Percentiles rank a stretch among this genome's conserved stretches.
These are phyloP conservation scores for Candida odintsovae DNA, from an alignment of 805 yeast species.

Conservation along the genomic window DNA sequence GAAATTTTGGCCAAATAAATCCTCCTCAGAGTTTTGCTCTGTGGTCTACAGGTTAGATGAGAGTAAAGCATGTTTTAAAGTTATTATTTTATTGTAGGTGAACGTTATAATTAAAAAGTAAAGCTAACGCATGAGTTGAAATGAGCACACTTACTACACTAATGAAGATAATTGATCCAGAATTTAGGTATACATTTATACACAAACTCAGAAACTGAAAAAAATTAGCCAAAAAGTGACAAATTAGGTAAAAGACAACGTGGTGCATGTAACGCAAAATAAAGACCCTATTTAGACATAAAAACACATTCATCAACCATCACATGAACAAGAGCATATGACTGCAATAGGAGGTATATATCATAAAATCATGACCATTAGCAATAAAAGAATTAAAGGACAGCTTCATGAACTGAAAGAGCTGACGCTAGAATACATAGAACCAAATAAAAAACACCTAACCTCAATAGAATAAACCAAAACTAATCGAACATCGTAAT, in stretches of 20 bases:
- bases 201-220: too few relatives aligned
- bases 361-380: neutral
- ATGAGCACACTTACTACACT: too few relatives aligned
- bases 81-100: neutral
- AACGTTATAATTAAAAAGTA: too few relatives aligned
- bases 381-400: neutral
- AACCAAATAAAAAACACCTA: neutral
- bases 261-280: neutral
- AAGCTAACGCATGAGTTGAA: too few relatives aligned
- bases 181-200: too few relatives aligned
- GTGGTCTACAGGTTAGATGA: neutral
- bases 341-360: too few relatives aligned
- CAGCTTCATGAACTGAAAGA: neutral
- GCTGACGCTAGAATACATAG: neutral
- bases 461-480: neutral
- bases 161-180: too few relatives aligned
- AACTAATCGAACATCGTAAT: neutral
- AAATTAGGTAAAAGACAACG: neutral
- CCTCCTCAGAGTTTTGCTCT: too few relatives aligned
- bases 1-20: slow-evolving; percentile 1
- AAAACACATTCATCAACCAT: neutral
- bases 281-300: neutral
- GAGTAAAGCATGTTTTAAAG: neutral
- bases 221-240: neutral
- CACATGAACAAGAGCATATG: neutral